Evolutionary conservation across 1,284 basidiomycete genomes (phyloP).

Genomic region (Ustilago nuda): DNA sequence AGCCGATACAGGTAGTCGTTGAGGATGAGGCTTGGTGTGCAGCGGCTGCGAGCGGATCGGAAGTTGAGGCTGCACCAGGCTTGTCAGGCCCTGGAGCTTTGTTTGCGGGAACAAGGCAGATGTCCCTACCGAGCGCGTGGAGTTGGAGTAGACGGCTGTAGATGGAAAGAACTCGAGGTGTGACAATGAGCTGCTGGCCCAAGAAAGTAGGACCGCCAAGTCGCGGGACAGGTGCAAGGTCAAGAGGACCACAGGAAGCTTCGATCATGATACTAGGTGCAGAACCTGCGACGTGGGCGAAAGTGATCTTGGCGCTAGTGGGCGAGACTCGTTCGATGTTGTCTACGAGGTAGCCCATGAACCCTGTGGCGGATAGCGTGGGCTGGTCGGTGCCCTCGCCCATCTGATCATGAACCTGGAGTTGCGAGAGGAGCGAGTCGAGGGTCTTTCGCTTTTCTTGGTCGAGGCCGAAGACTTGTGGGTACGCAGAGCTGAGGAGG

Average conservation of each 20-base stretch:
- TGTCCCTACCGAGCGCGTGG: constrained; percentile 65
- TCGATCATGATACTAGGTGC: constrained; percentile 31
- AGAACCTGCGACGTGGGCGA: constrained; percentile 42
- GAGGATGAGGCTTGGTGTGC: constrained; percentile 66
- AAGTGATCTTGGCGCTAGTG: constrained; percentile 52
- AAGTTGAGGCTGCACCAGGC: constrained; percentile 36
- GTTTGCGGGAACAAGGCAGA: constrained; percentile 63
- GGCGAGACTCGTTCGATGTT: constrained; percentile 42
- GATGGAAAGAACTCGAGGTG: constrained; percentile 65
- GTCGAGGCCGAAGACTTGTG: constrained; percentile 59
- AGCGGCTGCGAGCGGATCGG: constrained; percentile 29
- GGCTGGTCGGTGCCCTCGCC: constrained; percentile 42
- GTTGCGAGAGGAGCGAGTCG: constrained; percentile 57
- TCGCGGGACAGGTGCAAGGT: constrained; percentile 53
- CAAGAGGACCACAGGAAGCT: constrained; percentile 59
- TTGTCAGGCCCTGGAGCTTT: constrained; percentile 31
- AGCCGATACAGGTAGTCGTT: constrained; percentile 66
- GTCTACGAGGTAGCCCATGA: constrained; percentile 60
- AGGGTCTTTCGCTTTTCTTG: constrained; percentile 54
- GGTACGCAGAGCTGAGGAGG: constrained; percentile 64
- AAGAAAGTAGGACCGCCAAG: constrained; percentile 35
- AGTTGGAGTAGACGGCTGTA: constrained; percentile 68
- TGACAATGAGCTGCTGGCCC: constrained; percentile 54
- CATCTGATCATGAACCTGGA: constrained; percentile 56
- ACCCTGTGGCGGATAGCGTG: constrained; percentile 50